Evolutionary conservation across 1,284 basidiomycete genomes (phyloP).

Genomic region (Austroboletus sp.): DNA sequence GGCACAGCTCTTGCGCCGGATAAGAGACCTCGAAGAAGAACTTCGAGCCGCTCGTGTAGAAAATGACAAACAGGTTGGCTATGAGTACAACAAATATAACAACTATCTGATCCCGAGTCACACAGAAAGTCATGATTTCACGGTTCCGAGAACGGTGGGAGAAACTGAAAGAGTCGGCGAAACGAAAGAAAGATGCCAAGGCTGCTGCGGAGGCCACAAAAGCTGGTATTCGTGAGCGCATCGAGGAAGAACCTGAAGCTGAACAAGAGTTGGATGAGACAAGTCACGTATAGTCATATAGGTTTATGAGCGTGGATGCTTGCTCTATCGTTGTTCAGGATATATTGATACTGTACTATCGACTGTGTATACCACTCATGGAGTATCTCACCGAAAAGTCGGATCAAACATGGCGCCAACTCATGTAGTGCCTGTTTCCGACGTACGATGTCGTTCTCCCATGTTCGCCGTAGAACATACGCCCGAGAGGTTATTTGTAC

Average conservation of each 20-base stretch:
- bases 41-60: slow-evolving; percentile 56
- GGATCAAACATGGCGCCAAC: neutral
- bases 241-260: slow-evolving; percentile 71
- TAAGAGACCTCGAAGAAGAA: slow-evolving; percentile 65
- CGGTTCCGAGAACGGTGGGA: slow-evolving; percentile 85
- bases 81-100: neutral
- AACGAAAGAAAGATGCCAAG: slow-evolving; percentile 79
- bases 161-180: slow-evolving; percentile 79
- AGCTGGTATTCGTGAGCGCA: slow-evolving; percentile 51
- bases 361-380: slow-evolving; percentile 9
- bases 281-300: slow-evolving; percentile 4
- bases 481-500: no score
- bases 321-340: slow-evolving; percentile 3
- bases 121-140: slow-evolving; percentile 71
- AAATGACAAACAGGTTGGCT: slow-evolving; percentile 73
- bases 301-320: neutral
- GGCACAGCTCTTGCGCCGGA: slow-evolving; percentile 56
- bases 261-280: slow-evolving; percentile 47
- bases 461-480: no score
- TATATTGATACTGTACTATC: slow-evolving; percentile 15
- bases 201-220: slow-evolving; percentile 47
- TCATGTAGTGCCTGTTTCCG: neutral
- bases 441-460: no score
- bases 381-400: neutral
- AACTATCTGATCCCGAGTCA: slow-evolving; percentile 15